Evolutionary conservation across 2,329 filamentous ascomycete genomes (phyloP), one percentile per base, ranked within the genome.

Genomic region (Byssoonygena ceratinophila): DNA sequence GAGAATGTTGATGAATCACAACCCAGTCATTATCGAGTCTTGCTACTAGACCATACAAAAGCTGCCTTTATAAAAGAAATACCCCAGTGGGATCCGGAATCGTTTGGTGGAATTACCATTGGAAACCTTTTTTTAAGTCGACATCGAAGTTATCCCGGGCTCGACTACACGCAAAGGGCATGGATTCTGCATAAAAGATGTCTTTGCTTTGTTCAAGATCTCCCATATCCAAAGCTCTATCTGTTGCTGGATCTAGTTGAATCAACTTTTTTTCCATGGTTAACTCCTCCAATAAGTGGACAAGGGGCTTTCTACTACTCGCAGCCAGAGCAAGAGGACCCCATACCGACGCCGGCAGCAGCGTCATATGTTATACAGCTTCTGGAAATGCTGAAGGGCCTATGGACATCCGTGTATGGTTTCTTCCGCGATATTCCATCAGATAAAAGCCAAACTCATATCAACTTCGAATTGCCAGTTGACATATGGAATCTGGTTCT

Each of bases 151-250:
- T 41, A 34, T 25, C 22, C 51, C 1, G 16, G 12, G 2, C 16
- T 34, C 8, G 23, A 14, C 18, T 46, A 52, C 27, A 52, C n/a
- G 1, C 23, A 40, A 37, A 27, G 50, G 11, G 50, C 12, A 2
- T 45, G 44, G 31, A 16, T 49, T 23, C 27, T 53, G n/a, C 51
- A 53, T 40, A n/a, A 32, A 23, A 48, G 44, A 34, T 53, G 45
- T 44, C 51, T 53, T 16, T 9, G 16, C 12, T 49, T 53, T 16
- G 36, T 49, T 27, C 45, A 29, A n/a, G 34, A 25, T 9, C 36
- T 48, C 14, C 20, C 16, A 1, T 8, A 7, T 8, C 6, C 16
- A 14, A 44, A 23, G 36, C 20, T 53, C 9, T 32, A 40, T 39
- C 51, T 11, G 2, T 22, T 53, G 23, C 16, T 53, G 23, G 25